Conservation (phyloP, 306 rosid genomes). For the Mimosa pudica region DNA sequence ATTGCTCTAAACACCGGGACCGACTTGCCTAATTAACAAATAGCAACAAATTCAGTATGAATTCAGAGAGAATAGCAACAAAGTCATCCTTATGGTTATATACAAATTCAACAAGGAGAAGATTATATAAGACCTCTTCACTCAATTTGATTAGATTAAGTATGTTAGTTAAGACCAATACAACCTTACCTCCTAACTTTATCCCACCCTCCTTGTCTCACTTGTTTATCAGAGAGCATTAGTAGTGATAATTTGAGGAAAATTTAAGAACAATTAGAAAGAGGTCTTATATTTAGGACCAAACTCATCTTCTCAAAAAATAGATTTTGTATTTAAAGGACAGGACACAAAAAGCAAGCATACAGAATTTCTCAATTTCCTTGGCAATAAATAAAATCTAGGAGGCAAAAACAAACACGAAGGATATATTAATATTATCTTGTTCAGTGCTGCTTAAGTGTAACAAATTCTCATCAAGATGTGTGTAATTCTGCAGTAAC, state of each 20-base stretch:
- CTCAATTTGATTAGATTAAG: too few relatives aligned
- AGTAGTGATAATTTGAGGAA: too few relatives aligned
- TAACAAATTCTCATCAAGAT: too few relatives aligned
- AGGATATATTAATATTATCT: background rate
- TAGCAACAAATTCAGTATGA: conserved; percentile 23
- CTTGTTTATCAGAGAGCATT: too few relatives aligned
- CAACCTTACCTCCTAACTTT: too few relatives aligned
- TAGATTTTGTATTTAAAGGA: too few relatives aligned
- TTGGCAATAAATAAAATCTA: background rate
- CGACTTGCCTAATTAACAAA: conserved; percentile 57
- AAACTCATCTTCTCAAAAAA: too few relatives aligned
- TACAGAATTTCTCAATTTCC: background rate
- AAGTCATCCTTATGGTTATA: background rate
- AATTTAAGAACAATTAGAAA: too few relatives aligned
- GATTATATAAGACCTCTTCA: too few relatives aligned
- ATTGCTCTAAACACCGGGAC: conserved; percentile 83
- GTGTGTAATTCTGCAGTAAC: background rate
- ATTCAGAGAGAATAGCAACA: background rate
- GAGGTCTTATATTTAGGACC: too few relatives aligned
- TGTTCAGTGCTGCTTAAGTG: background rate
- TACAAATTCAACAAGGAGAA: background rate
- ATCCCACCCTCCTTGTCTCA: too few relatives aligned
- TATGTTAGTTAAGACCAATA: too few relatives aligned
- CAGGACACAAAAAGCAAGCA: background rate
- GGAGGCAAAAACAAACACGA: background rate